These are phyloP conservation scores for Omphalotus olearius DNA, from an alignment of 1,284 basidiomycete species.

Conservation along the genomic window DNA sequence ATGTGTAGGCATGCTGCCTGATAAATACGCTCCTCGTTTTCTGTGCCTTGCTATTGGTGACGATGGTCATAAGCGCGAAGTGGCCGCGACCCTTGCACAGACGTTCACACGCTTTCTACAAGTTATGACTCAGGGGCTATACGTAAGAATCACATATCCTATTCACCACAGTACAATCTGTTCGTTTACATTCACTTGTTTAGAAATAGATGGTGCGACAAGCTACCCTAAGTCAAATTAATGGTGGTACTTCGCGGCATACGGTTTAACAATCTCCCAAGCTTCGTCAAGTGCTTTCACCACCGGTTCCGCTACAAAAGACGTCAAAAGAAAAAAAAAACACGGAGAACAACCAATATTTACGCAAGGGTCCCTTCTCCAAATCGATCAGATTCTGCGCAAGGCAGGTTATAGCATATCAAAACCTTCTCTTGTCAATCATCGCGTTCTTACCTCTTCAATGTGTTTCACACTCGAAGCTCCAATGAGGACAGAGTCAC, in stretches of 20 bases:
- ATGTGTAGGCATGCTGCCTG: constrained; percentile 6
- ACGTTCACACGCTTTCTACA: too few species aligned
- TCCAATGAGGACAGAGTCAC: constrained; percentile 49
- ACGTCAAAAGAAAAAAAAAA: neutral
- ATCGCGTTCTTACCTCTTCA: constrained; percentile 31
- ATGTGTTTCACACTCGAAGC: constrained; percentile 47
- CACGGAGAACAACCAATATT: constrained; percentile 20
- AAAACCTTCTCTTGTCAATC: neutral
- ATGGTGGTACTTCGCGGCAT: constrained; percentile 30
- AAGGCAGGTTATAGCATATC: too few species aligned
- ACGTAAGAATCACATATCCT: too few species aligned
- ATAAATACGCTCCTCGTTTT: neutral
- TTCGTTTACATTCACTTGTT: too few species aligned
- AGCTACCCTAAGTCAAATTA: constrained; percentile 2
- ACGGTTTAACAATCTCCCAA: constrained; percentile 30
- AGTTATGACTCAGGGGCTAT: too few species aligned
- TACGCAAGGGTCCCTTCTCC: constrained; percentile 54
- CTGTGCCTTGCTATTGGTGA: too few species aligned
- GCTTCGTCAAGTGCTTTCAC: constrained; percentile 35
- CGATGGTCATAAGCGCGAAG: too few species aligned
- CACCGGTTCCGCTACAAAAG: constrained; percentile 30
- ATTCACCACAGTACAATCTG: too few species aligned
- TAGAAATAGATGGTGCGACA: too few species aligned
- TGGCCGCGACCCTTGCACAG: too few species aligned
- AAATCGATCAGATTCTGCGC: constrained; percentile 46